phyloP scores from a whole-genome alignment of 73 alveolate genomes.

The Paramecium octaurelia region DNA sequence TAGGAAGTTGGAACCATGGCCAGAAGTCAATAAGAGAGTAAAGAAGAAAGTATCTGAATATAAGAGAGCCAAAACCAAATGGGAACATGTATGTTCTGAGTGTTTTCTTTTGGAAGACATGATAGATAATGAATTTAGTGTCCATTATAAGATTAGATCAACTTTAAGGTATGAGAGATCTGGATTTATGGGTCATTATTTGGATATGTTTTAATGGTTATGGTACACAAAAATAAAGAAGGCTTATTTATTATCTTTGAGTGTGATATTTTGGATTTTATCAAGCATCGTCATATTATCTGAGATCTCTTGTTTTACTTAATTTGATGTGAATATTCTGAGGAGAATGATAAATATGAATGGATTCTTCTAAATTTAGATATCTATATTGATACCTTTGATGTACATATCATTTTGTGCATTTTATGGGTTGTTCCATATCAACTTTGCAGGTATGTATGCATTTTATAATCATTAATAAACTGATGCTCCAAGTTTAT shows the following conservation, averaged over 20 bases:
- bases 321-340: neutral
- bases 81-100: slow-evolving; percentile 17
- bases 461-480: slow-evolving; percentile 32
- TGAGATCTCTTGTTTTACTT: neutral
- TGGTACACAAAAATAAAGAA: neutral
- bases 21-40: slow-evolving; percentile 27
- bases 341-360: neutral
- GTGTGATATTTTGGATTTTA: neutral
- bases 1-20: neutral
- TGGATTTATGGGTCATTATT: neutral
- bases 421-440: slow-evolving; percentile 15
- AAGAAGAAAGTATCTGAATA: slow-evolving; percentile 39
- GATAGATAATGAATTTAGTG: neutral
- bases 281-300: neutral
- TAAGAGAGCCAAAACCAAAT: slow-evolving; percentile 46
- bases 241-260: neutral
- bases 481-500: slow-evolving; percentile 48
- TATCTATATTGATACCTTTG: neutral
- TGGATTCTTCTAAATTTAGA: neutral
- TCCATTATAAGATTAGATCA: slow-evolving; percentile 8
- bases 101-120: slow-evolving; percentile 1
- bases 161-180: neutral
- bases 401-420: slow-evolving; percentile 29
- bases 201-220: neutral
- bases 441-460: slow-evolving; percentile 26